phyloP scores from a whole-genome alignment of 805 yeast species.

The Zygoascus biomembranicola region DNA sequence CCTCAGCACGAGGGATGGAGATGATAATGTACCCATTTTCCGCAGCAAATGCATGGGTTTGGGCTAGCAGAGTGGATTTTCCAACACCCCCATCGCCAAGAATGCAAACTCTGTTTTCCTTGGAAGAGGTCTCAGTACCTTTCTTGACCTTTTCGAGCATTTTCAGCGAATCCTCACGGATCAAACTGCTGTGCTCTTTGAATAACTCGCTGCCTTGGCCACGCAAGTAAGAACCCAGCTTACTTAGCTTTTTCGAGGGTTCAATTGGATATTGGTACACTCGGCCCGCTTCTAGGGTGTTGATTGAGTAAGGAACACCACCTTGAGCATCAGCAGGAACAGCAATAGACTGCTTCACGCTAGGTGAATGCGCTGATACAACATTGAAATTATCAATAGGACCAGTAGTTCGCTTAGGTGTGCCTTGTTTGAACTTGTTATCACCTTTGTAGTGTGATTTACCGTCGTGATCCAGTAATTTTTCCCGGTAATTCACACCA shows the following conservation, averaged over 20 bases:
- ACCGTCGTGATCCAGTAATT: not conserved
- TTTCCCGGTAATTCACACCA: not conserved
- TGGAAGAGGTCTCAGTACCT: constrained; percentile 25
- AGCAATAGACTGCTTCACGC: constrained; percentile 7
- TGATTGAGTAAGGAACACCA: constrained; percentile 3
- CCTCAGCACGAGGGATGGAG: constrained; percentile 55
- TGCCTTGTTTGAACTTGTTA: constrained; percentile 17
- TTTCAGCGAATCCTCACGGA: constrained; percentile 44
- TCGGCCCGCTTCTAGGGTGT: constrained; percentile 1
- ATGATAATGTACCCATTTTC: constrained; percentile 39
- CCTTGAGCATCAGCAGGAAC: constrained; percentile 9
- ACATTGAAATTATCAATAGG: constrained; percentile 13
- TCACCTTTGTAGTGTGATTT: not conserved
- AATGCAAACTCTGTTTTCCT: constrained; percentile 45
- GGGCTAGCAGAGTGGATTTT: constrained; percentile 64
- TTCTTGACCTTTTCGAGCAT: constrained; percentile 34
- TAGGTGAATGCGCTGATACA: constrained; percentile 12
- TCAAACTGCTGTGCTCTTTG: constrained; percentile 48
- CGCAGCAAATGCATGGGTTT: constrained; percentile 52
- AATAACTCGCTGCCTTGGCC: constrained; percentile 63
- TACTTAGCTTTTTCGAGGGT: constrained; percentile 37
- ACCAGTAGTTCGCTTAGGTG: constrained; percentile 15
- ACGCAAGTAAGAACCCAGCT: constrained; percentile 57
- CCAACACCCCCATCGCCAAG: constrained; percentile 73
- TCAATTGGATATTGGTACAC: constrained; percentile 32